These are phyloP conservation scores for Anastatica hierochuntica DNA, from an alignment of 345 rosid genomes.

Conservation along the genomic window DNA sequence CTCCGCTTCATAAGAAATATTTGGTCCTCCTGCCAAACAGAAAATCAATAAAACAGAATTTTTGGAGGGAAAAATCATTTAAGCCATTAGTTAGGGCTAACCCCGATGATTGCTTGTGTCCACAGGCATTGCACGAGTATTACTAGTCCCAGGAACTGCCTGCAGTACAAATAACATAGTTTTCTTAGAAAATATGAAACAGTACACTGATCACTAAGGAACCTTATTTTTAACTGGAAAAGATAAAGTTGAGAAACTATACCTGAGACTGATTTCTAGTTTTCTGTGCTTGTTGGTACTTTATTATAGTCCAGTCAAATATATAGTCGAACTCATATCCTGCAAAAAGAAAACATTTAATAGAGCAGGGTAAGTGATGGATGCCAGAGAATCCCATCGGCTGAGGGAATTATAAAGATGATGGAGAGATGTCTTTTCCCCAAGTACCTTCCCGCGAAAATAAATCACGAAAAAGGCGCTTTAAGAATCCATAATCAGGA, in stretches of 20 bases:
- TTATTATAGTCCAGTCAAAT: conserved; percentile 78
- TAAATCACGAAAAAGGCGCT: conserved; percentile 70
- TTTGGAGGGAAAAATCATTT: neutral
- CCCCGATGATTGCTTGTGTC: conserved; percentile 54
- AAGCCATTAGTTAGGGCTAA: conserved; percentile 19
- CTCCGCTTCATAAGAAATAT: conserved; percentile 35
- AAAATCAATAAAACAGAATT: neutral
- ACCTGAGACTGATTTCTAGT: conserved; percentile 50
- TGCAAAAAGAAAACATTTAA: conserved; percentile 26
- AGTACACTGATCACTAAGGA: too few relatives aligned
- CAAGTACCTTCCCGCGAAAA: conserved; percentile 62
- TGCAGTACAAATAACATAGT: conserved; percentile 22
- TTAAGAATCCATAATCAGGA: conserved; percentile 82
- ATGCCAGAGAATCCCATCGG: neutral
- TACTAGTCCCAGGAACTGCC: conserved; percentile 60
- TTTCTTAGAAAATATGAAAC: neutral
- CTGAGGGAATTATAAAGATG: neutral
- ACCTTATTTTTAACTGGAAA: too few relatives aligned
- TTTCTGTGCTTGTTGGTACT: conserved; percentile 78
- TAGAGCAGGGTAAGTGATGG: neutral
- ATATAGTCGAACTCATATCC: conserved; percentile 81
- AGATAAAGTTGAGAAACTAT: too few relatives aligned
- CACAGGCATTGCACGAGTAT: conserved; percentile 38
- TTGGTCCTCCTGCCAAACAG: conserved; percentile 39
- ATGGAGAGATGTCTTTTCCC: neutral